phyloP scores from a whole-genome alignment of 1,284 basidiomycete genomes.

The Xanthoconium separans region DNA sequence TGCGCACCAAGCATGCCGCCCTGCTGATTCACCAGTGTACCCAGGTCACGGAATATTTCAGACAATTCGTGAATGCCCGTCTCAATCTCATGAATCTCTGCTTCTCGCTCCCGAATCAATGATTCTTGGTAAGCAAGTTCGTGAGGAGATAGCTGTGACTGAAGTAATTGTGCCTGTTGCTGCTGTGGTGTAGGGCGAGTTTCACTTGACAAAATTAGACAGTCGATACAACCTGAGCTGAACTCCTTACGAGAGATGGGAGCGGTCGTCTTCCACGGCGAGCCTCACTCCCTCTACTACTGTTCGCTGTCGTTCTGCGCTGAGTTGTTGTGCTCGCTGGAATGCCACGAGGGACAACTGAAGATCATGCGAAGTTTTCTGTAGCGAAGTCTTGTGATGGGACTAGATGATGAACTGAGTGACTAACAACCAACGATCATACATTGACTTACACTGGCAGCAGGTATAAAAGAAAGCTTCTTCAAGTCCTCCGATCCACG shows the following conservation, averaged over 20 bases:
- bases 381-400: conserved; percentile 72
- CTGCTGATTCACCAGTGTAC: conserved; percentile 93
- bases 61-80: conserved; percentile 95
- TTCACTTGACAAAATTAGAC: conserved; percentile 35
- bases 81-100: conserved; percentile 96
- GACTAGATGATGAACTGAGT: conserved; percentile 45
- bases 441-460: conserved; percentile 51
- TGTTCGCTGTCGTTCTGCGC: conserved; percentile 83
- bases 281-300: conserved; percentile 81
- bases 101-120: conserved; percentile 92
- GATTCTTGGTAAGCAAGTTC: conserved; percentile 97
- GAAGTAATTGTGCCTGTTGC: conserved; percentile 70
- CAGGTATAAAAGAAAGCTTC: conserved; percentile 72
- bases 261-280: conserved; percentile 69
- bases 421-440: neutral
- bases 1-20: conserved; percentile 91
- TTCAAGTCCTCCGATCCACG: conserved; percentile 92
- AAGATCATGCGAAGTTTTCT: conserved; percentile 93
- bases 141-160: conserved; percentile 77
- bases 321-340: conserved; percentile 87
- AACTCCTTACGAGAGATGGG: conserved; percentile 31
- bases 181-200: conserved; percentile 45
- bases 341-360: conserved; percentile 88
- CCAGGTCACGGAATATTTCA: conserved; percentile 96
- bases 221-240: neutral